Base-by-base conservation (phyloP, 805 yeast species). In the Kodamaea nitidulidarum region DNA sequence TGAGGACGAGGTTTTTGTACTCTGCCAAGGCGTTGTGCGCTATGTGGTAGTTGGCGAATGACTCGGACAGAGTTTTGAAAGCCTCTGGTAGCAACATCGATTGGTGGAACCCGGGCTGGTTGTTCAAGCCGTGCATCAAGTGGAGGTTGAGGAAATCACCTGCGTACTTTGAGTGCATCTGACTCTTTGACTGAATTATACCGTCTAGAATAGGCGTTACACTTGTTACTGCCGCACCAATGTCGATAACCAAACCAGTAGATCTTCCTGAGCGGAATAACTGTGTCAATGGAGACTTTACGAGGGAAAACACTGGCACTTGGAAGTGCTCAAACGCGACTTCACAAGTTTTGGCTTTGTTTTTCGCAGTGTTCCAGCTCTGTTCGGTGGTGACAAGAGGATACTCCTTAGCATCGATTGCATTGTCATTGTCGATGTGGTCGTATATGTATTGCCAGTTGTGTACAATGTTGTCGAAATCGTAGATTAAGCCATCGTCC, bases 131-230 rank as follows among this genome's bases (percentile, higher is more conserved):
- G 36, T 75, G 67, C 47, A 74, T 59, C 2, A 80, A 66, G 60
- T 84, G 86, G 37, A 77, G 69, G 56, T 82, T 84, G 40, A 85
- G 58, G 57, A 83, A 90, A 57, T 88, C 91, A 7, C 97, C 98
- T 3, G 90, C 96, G 55, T 74, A 84, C 50, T 77, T 79, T 11
- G 86, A 75, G 57, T 78, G 83, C 44, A 74, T 65, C 4, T 78
- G 71, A 34, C 86, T 84, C 55, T 81, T 83, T 46, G 71, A 63
- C 38, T 83, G 73, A 37, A 87, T 75, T 11, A 76, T 73, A 27
- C 95, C 96, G 51, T 84, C 88, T 45, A 78, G 63, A 14, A 87
- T 75, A 7, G 95, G 95, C 0, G 93, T 83, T 7, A 87, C 85
- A 22, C 81, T 72, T 12, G 82, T 72, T 4, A 77, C 75, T 3